Evolutionary conservation across 2,329 filamentous ascomycete species (phyloP), one percentile per base, ranked within the genome.

Genomic region (Hypoxylon sp.): DNA sequence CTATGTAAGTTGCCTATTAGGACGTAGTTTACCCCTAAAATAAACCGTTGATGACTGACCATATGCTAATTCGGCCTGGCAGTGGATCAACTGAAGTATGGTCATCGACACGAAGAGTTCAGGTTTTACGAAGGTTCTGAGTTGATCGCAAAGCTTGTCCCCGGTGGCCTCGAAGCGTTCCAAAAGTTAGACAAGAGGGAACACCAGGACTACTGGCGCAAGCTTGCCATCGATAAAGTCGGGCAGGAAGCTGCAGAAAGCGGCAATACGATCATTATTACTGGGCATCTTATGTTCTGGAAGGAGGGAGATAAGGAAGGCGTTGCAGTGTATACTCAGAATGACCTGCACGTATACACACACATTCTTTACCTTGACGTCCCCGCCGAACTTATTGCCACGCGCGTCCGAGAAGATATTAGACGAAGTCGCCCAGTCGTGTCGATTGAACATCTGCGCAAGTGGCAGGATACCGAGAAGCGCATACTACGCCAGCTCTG

Each of bases 261-360:
- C 9, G 73, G 77, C 0, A 78, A 75, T 63, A 67, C 75, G 4
- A 87, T 75, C 1, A 71, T 91, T 2, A 84, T 90, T 2, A 77
- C 84, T 3, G 87, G 86, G 0, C 86, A 90, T 72, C 84, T 80
- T 72, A 85, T 84, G 78, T 85, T 90, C 68, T 89, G 85, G 85
- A 3, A 65, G 0, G 79, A 84, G 25, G 74, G 73, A 1, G 71
- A 80, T 0, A 63, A 73, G 7, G 38, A 25, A n/a, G 76, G 74
- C 32, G 17, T 73, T 0, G 14, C 67, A 5, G 80, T 86, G 0
- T 80, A 76, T 55, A 89, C 85, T 0, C 10, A 75, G 1, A 76
- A 71, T 6, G 87, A 90, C 61, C 52, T 83, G 3, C 46, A 78
- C 0, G 80, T 75, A 0, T 90, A 82, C 73, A 88, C 86, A 0